phyloP scores from a whole-genome alignment of 139 green algal genomes.

The Closterium sp. region DNA sequence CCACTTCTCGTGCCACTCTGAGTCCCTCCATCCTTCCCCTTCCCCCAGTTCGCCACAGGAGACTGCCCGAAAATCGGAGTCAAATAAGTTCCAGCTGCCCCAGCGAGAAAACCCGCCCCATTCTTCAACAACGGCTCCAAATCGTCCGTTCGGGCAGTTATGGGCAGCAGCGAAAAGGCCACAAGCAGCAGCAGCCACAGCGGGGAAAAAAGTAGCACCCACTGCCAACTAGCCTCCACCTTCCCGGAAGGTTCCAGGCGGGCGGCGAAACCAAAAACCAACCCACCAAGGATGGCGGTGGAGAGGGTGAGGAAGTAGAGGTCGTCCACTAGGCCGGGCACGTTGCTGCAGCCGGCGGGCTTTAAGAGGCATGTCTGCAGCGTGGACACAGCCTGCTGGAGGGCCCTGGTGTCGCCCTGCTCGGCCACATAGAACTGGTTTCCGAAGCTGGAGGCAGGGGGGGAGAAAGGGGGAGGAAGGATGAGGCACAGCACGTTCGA shows the following conservation, averaged over 20 bases:
- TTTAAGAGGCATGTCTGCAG: slow-evolving; percentile 31
- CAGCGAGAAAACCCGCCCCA: slow-evolving; percentile 26
- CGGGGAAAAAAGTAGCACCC: slow-evolving; percentile 45
- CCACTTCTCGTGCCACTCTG: not conserved
- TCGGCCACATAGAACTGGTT: slow-evolving; percentile 49
- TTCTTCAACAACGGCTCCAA: slow-evolving; percentile 35
- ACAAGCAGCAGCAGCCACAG: slow-evolving; percentile 46
- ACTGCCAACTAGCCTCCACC: slow-evolving; percentile 49
- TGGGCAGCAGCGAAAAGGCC: slow-evolving; percentile 41
- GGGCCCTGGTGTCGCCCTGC: slow-evolving; percentile 24
- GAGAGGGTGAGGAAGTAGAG: slow-evolving; percentile 55
- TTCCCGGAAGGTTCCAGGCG: slow-evolving; percentile 36
- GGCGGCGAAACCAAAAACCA: slow-evolving; percentile 53
- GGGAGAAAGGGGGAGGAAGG: not conserved
- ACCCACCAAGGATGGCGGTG: slow-evolving; percentile 45
- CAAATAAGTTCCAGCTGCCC: slow-evolving; percentile 33
- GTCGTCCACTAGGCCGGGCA: slow-evolving; percentile 47
- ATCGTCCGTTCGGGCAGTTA: slow-evolving; percentile 27
- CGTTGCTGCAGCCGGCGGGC: slow-evolving; percentile 24
- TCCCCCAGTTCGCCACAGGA: not conserved
- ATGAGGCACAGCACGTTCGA: slow-evolving; percentile 22
- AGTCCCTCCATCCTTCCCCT: not conserved
- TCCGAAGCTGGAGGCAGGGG: not conserved
- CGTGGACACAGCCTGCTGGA: slow-evolving; percentile 12
- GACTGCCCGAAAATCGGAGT: slow-evolving; percentile 42